Percentiles rank a stretch among this genome's conserved stretches.
Conservation (phyloP, 345 rosid species). For the Acer campestre region DNA sequence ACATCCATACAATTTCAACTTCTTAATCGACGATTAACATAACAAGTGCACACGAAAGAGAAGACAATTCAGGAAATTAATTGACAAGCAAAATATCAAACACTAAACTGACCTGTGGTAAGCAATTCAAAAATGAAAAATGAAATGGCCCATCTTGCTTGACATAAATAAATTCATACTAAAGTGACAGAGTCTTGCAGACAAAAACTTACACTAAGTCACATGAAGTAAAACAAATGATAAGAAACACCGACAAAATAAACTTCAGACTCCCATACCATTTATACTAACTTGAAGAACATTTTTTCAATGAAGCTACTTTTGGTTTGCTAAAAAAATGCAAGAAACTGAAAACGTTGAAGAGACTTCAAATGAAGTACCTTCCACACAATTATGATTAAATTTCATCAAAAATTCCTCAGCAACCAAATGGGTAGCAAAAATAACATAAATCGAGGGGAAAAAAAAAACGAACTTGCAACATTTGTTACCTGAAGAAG, state of each 20-base stretch:
- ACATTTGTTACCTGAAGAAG: conserved; percentile 49
- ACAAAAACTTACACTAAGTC: neutral
- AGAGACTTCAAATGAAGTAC: neutral
- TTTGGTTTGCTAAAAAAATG: neutral
- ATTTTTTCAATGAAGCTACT: neutral
- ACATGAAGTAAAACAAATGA: too few relatives aligned
- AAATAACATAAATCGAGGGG: neutral
- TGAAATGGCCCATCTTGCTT: neutral
- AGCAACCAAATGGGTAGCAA: neutral
- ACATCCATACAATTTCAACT: neutral
- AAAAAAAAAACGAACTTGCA: neutral
- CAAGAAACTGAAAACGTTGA: neutral
- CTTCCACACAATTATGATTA: neutral
- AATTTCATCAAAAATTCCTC: neutral
- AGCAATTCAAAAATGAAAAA: neutral
- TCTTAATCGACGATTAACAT: neutral
- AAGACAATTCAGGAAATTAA: neutral
- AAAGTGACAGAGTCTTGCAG: neutral
- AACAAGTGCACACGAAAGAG: neutral
- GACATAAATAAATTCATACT: neutral
- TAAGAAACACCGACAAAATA: neutral
- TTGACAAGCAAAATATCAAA: conserved; percentile 2
- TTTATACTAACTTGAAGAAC: neutral
- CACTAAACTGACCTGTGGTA: neutral
- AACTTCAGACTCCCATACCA: neutral